Percentiles rank a stretch among this genome's conserved stretches.
Conservation (phyloP, 306 rosid genomes). For the Gillenia trifoliata region DNA sequence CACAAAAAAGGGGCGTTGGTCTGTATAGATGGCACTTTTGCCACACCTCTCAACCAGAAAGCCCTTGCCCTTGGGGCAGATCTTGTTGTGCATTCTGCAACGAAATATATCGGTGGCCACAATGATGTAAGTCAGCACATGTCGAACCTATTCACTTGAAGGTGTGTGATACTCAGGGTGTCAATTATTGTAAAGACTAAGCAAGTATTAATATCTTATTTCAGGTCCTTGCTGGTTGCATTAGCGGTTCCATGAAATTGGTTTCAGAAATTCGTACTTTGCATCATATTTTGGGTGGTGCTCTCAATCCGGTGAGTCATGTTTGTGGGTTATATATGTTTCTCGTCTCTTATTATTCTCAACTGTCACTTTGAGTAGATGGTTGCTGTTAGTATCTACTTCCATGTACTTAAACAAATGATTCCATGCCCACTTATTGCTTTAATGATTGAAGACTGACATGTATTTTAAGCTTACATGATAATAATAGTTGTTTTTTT, state of each 20-base stretch:
- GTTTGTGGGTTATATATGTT: background rate
- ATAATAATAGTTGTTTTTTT: background rate
- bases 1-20: slow-evolving; percentile 79
- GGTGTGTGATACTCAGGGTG: background rate
- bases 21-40: slow-evolving; percentile 94
- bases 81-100: slow-evolving; percentile 77
- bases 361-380: background rate
- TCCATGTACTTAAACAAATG: background rate
- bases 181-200: slow-evolving; percentile 1
- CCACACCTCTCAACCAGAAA: slow-evolving; percentile 93
- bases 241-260: slow-evolving; percentile 73
- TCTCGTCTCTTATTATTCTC: background rate
- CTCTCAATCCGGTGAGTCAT: slow-evolving; percentile 82
- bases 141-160: slow-evolving; percentile 6
- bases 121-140: slow-evolving; percentile 62
- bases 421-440: background rate
- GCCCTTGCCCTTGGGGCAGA: slow-evolving; percentile 91
- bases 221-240: slow-evolving; percentile 86
- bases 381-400: background rate
- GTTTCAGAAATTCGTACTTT: slow-evolving; percentile 67
- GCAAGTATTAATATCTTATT: slow-evolving; percentile 5
- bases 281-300: slow-evolving; percentile 88
- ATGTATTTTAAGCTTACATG: background rate
- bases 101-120: slow-evolving; percentile 90
- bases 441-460: background rate